phyloP scores from a whole-genome alignment of 192 early-diverging fungal genomes.

The Rhizophlyctis rosea region DNA sequence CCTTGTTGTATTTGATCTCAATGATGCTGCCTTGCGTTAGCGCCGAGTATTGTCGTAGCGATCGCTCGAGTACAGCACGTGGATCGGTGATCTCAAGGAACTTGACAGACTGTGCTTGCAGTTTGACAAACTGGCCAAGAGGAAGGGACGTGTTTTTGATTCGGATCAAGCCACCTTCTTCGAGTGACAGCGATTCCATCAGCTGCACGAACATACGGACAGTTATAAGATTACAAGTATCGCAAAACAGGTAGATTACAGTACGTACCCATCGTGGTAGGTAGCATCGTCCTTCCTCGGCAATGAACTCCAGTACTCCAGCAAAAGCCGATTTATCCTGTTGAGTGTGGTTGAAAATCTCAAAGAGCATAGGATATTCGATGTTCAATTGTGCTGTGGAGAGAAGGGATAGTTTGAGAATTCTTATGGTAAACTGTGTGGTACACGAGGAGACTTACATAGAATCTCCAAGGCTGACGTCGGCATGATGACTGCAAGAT shows the following conservation, averaged over 20 bases:
- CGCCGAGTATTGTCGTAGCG: conserved; percentile 85
- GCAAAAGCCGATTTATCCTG: conserved; percentile 56
- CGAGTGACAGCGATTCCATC: conserved; percentile 82
- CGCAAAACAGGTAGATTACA: not conserved
- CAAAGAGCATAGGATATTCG: conserved; percentile 90
- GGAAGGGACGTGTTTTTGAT: conserved; percentile 76
- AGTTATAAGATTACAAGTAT: conserved; percentile 10
- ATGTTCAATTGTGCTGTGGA: conserved; percentile 67
- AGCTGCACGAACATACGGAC: conserved; percentile 53
- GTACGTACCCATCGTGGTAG: conserved; percentile 89
- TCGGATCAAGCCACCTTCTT: conserved; percentile 74
- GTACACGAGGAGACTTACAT: conserved; percentile 32
- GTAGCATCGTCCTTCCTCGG: conserved; percentile 94
- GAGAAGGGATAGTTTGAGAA: not conserved
- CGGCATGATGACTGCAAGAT: conserved; percentile 66
- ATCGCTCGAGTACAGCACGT: conserved; percentile 94
- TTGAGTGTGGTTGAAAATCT: conserved; percentile 59
- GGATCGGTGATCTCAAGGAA: conserved; percentile 97
- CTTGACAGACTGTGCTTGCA: conserved; percentile 94
- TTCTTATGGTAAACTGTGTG: conserved; percentile 17
- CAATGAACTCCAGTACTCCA: conserved; percentile 97
- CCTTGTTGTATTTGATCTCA: conserved; percentile 87
- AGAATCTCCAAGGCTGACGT: conserved; percentile 71
- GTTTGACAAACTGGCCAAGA: conserved; percentile 85
- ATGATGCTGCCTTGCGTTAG: conserved; percentile 90